These are phyloP conservation scores for Dioscorea zingiberensis DNA, from an alignment of 106 monocot genomes.

Conservation along the genomic window DNA sequence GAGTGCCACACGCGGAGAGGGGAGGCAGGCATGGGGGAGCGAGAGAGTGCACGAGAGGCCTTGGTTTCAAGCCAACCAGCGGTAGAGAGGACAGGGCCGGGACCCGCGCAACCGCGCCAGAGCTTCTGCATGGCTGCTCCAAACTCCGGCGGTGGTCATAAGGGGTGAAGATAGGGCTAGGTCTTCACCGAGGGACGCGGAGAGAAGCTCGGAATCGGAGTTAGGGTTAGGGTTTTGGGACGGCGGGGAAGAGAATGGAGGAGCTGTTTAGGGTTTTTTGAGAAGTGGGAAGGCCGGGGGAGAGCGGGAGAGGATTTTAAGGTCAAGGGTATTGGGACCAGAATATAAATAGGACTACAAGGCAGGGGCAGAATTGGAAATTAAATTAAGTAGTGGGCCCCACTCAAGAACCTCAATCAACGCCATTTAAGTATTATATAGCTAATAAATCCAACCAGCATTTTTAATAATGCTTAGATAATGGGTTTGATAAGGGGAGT, in stretches of 20 bases:
- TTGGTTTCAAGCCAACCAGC: conserved; percentile 6
- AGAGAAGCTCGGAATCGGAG: too few relatives aligned
- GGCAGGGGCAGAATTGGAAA: not conserved
- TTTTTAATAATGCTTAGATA: too few relatives aligned
- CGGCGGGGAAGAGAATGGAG: too few relatives aligned
- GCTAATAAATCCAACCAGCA: too few relatives aligned
- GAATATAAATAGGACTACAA: not conserved
- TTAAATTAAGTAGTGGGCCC: not conserved
- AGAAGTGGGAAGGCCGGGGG: not conserved
- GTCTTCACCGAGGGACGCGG: not conserved
- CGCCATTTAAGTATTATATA: too few relatives aligned
- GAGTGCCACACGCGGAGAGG: not conserved
- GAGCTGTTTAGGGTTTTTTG: too few relatives aligned
- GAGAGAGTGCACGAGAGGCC: not conserved
- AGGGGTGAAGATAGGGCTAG: not conserved
- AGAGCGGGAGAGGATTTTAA: not conserved
- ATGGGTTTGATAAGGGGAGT: too few relatives aligned
- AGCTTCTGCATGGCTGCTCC: conserved; percentile 31
- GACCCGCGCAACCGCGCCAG: conserved; percentile 14
- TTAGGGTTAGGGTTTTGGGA: not conserved
- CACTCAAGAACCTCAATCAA: too few relatives aligned
- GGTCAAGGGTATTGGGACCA: not conserved
- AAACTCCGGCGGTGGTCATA: conserved; percentile 1
- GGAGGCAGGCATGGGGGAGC: conserved; percentile 5
- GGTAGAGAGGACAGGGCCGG: conserved; percentile 9